Conservation (phyloP, 1,139 yeast species). For the Hansenula sp. region DNA sequence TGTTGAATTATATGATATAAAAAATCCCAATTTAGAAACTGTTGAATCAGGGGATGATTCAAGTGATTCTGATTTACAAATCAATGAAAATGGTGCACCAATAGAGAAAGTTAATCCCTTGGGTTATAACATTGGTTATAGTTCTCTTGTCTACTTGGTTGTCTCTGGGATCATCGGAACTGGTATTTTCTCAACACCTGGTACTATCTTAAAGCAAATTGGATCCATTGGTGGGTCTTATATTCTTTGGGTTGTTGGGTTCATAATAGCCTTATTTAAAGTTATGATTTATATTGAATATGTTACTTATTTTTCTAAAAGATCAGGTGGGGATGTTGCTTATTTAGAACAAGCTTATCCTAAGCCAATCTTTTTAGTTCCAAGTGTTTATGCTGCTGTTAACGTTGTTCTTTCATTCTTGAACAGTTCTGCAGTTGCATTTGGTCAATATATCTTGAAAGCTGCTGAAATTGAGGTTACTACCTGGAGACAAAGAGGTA, state of each 20-base stretch:
- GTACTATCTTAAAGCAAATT: conserved; percentile 31
- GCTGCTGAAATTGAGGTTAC: conserved; percentile 35
- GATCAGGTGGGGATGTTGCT: conserved; percentile 42
- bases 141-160: conserved; percentile 31
- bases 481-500: conserved; percentile 40
- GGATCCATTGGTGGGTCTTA: conserved; percentile 42
- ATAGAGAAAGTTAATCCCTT: conserved; percentile 36
- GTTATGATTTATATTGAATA: conserved; percentile 36
- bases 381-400: conserved; percentile 40
- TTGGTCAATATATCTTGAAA: conserved; percentile 35
- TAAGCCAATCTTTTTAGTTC: conserved; percentile 36
- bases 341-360: conserved; percentile 42
- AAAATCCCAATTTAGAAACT: not conserved
- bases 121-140: conserved; percentile 34
- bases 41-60: conserved; percentile 3
- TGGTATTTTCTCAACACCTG: conserved; percentile 43
- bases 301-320: conserved; percentile 33
- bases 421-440: conserved; percentile 41
- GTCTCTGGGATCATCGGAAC: conserved; percentile 44
- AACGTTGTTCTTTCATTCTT: conserved; percentile 36
- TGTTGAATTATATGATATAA: not conserved
- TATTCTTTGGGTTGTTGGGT: conserved; percentile 39
- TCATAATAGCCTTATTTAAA: conserved; percentile 33
- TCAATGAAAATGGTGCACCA: conserved; percentile 33
- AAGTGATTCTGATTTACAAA: conserved; percentile 10